Evolutionary conservation across 2,329 filamentous ascomycete genomes (phyloP).

Genomic region (Microthyrium microscopicum): DNA sequence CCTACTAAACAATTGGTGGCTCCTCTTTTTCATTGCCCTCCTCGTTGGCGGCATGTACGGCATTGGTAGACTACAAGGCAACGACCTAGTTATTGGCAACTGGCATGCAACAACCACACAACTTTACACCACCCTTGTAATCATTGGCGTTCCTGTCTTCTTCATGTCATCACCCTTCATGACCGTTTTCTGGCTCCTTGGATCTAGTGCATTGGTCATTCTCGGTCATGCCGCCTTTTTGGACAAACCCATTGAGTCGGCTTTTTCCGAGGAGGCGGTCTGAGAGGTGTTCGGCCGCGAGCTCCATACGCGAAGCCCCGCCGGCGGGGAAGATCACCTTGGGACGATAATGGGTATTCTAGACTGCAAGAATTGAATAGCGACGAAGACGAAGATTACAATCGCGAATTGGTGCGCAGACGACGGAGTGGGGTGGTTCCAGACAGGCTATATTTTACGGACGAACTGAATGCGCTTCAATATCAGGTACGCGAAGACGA

Average conservation of each 20-base stretch:
- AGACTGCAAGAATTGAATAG: conserved; percentile 51
- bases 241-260: conserved; percentile 99
- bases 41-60: conserved; percentile 75
- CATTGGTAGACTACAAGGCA: conserved; percentile 78
- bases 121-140: conserved; percentile 76
- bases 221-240: conserved; percentile 87
- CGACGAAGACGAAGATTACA: conserved; percentile 26
- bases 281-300: conserved; percentile 99
- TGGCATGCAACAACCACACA: conserved; percentile 77
- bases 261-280: conserved; percentile 99
- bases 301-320: conserved; percentile 80
- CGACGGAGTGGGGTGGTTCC: conserved; percentile 19
- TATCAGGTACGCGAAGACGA: conserved; percentile 35
- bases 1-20: conserved; percentile 67
- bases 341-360: conserved; percentile 5
- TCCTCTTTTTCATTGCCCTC: conserved; percentile 86
- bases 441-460: conserved; percentile 32
- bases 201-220: conserved; percentile 84
- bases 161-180: conserved; percentile 71
- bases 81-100: conserved; percentile 72
- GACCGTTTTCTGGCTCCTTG: conserved; percentile 87
- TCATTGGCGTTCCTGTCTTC: conserved; percentile 69
- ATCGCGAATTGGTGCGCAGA: conserved; percentile 15
- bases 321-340: conserved; percentile 96
- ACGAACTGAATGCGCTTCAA: conserved; percentile 30